Base-by-base conservation (phyloP, 192 early-diverging fungal genomes). In the Chytriomyces sp. region DNA sequence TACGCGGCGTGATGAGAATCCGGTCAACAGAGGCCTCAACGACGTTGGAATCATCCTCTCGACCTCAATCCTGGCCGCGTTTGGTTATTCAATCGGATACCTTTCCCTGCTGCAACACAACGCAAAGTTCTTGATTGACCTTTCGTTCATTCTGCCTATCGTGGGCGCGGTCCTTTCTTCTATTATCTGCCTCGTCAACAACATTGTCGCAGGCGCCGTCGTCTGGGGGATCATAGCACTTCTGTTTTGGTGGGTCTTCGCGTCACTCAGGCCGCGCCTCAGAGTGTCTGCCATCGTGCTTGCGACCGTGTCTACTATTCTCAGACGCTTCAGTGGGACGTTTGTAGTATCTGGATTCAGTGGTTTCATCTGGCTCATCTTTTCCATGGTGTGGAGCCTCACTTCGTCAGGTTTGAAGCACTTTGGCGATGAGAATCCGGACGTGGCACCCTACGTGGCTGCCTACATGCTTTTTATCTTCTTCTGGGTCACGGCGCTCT, bases 251-350 rank as follows among this genome's bases (percentile, higher is more conserved):
- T 78, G 69, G 64, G 72, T 64, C 57, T 78, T 59, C 36, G 83
- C 68, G 67, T 57, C 66, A 19, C 81, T 78, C 74, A 34, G 79
- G 30, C 34, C 25, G 54, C 61, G 84, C 14, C 82, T 83, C 59
- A 78, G 81, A 25, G 79, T 87, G 37, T 79, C 84, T 10, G 75
- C 65, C 28, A 61, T 85, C 52, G 84, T 98, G 64, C 82, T 98
- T 2, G 82, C 92, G 75, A 93, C 92, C 5, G 89, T 93, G 33
- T 89, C 89, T 25, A 74, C 78, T 2, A 87, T 98, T 44, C 92
- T 91, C 7, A 81, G 83, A 63, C 85, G 85, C 62, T 93, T 91
- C 79, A 89, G 91, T 14, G 91, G 88, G 6, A 96, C 93, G 0
- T 82, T 99, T 7, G 72, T 88, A 8, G 77, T 92, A 69, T 90